Base-by-base conservation (phyloP, 2,329 filamentous ascomycete genomes). In the Botrytis tulipae region DNA sequence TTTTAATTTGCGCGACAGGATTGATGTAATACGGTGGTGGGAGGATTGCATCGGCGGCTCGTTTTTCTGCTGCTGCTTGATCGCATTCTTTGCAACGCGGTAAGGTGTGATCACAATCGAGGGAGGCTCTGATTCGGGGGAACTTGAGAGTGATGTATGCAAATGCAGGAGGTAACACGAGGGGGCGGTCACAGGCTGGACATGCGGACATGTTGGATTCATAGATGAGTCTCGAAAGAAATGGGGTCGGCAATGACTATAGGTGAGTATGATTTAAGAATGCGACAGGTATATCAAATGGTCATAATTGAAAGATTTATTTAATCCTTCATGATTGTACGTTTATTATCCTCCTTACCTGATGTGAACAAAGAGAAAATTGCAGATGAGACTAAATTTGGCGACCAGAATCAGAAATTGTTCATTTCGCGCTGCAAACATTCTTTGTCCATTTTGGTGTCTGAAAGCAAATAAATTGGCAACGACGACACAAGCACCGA, bases 71-170 rank as follows among this genome's bases (percentile, higher is more conserved):
- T 54, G 70, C 72, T 32, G 73, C 61, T 8, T 76, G 71, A 46
- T 80, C 78, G 71, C 79, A 80, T 8, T 76, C 71, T 42, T 75
- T 75, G 73, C 79, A 80, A 32, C 77, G 75, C 16, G 73, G 73
- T 29, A 76, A 69, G 1, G 46, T 70, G 12, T 76, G 78, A 61
- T 80, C 74, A 62, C 80, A 71, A 61, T 59, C 35, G 46, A 67
- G 48, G 60, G 75, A 71, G 71, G 73, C 54, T 25, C 54, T 54
- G 29, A 78, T 69, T 22, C 65, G 37, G 4, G 76, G 75, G 40
- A 71, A 79, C 29, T 76, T 69, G 54, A 71, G 46, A 25, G 70
- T 35, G 6, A 79, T 71, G 12, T 67, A 75, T 42, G 63, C 54
- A 25, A 78, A 40, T 1, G 75, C 54, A n/a, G 79, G 79, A 48